These are phyloP conservation scores for Hypoxylon trugodes DNA, from an alignment of 495 filamentous ascomycete species.

Conservation along the genomic window DNA sequence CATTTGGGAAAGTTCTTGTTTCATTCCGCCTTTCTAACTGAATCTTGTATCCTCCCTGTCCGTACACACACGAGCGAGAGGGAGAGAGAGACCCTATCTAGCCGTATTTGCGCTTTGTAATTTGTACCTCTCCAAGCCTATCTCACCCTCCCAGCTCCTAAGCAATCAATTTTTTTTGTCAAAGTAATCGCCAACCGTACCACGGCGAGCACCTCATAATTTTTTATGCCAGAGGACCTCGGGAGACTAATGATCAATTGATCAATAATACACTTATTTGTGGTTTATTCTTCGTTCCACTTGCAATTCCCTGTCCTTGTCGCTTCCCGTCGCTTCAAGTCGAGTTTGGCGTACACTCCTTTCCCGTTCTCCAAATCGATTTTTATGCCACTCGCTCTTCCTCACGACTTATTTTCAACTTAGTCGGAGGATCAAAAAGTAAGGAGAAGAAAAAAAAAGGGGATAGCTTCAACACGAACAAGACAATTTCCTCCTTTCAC, in stretches of 20 bases:
- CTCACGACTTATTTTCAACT: not conserved
- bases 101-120: slow-evolving; percentile 12
- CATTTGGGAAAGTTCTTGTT: slow-evolving; percentile 46
- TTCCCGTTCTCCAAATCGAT: slow-evolving; percentile 8
- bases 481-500: slow-evolving; percentile 2
- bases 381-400: not conserved
- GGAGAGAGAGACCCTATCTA: too few species aligned
- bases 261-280: slow-evolving; percentile 11
- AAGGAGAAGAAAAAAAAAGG: not conserved
- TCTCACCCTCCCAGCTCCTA: not conserved
- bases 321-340: slow-evolving; percentile 9
- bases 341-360: slow-evolving; percentile 28
- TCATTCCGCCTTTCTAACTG: slow-evolving; percentile 14
- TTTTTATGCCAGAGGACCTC: not conserved
- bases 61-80: slow-evolving; percentile 10
- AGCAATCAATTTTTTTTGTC: slow-evolving; percentile 16
- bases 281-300: slow-evolving; percentile 12
- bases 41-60: slow-evolving; percentile 10
- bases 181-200: slow-evolving; percentile 31
- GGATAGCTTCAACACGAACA: slow-evolving; percentile 3
- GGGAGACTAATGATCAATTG: slow-evolving; percentile 26
- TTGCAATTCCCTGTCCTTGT: not conserved
- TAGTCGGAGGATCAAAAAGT: not conserved
- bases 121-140: slow-evolving; percentile 20
- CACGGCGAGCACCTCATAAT: slow-evolving; percentile 23